Conservation (phyloP, 805 yeast species). For the Ogataea henricii region DNA sequence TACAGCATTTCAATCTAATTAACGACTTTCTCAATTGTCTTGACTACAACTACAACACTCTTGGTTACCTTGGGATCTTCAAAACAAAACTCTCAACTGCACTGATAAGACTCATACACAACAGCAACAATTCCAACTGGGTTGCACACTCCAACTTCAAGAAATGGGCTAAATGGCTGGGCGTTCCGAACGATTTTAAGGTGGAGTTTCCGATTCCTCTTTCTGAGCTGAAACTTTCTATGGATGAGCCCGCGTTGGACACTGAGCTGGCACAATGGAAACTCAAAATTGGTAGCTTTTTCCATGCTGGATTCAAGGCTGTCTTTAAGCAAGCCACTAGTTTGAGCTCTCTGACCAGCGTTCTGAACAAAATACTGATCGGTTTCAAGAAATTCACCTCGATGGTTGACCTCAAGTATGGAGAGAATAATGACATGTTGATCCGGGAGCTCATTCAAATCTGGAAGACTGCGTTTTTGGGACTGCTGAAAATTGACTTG, state of each 20-base stretch:
- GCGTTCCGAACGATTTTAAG: slow-evolving; percentile 17
- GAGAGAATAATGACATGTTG: slow-evolving; percentile 9
- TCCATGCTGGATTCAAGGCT: slow-evolving; percentile 11
- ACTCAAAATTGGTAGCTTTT: slow-evolving; percentile 18
- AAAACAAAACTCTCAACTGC: slow-evolving; percentile 26
- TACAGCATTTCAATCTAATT: slow-evolving; percentile 8
- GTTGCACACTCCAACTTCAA: slow-evolving; percentile 26
- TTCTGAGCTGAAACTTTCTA: slow-evolving; percentile 15
- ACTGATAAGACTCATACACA: slow-evolving; percentile 26
- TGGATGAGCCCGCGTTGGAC: slow-evolving; percentile 13
- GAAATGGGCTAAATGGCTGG: slow-evolving; percentile 34
- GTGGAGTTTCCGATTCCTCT: slow-evolving; percentile 25
- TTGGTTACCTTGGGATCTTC: slow-evolving; percentile 28
- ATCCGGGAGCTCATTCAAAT: slow-evolving; percentile 17
- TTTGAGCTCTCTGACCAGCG: slow-evolving; percentile 22
- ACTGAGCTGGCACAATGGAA: slow-evolving; percentile 24
- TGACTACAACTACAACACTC: slow-evolving; percentile 33
- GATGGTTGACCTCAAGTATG: slow-evolving; percentile 23
- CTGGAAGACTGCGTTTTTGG: slow-evolving; percentile 25
- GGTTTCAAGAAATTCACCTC: slow-evolving; percentile 36
- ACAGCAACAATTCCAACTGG: slow-evolving; percentile 30
- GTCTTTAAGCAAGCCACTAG: slow-evolving; percentile 11
- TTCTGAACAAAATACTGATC: slow-evolving; percentile 23
- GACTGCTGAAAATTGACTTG: slow-evolving; percentile 17
- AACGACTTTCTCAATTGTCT: slow-evolving; percentile 29